Evolutionary conservation across 2,329 filamentous ascomycete species (phyloP), one percentile per base, ranked within the genome.

Genomic region (Trichophyton verrucosum): DNA sequence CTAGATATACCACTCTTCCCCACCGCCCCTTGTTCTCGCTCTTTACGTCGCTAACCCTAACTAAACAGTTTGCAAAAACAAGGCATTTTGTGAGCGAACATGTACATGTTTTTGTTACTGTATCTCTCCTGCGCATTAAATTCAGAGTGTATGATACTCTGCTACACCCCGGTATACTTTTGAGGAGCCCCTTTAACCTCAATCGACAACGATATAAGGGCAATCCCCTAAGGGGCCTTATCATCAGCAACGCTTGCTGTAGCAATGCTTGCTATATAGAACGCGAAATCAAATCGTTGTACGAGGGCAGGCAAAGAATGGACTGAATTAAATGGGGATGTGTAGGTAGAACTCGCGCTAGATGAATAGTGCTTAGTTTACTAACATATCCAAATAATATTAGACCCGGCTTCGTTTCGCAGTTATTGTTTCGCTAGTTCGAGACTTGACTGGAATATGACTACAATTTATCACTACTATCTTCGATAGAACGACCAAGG

Each of bases 1-100:
- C 33, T 38, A 38, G 8, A 13, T 38, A 38, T 15, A 30, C 63
- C 20, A 42, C 9, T 61, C 9, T 22, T 11, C 22, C 15, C 33
- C 17, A 6, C 11, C 13, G 6, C 8, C 46, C 13, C 22, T 2
- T 15, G 11, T 20, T 57, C 15, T 7, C 20, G 17, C 3, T 42
- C 30, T 11, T 49, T 11, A 42, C 4, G 44, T 58, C 24, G 38
- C 64, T 66, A 65, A 66, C 49, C 13, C 6, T 51, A n/a, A 40
- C 36, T 51, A 17, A 57, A 61, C 46, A 66, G 65, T 63, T 62
- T 66, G 30, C 65, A 66, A 60, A 66, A 66, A 57, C 65, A 66
- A 57, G 65, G 65, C 40, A 66, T 66, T 33, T 61, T 66, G 58
- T 66, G 63, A 63, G 17, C 44, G 58, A 5, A 40, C 17, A 38